phyloP scores from a whole-genome alignment of 1,284 basidiomycete genomes.

The Ustilago sp. region DNA sequence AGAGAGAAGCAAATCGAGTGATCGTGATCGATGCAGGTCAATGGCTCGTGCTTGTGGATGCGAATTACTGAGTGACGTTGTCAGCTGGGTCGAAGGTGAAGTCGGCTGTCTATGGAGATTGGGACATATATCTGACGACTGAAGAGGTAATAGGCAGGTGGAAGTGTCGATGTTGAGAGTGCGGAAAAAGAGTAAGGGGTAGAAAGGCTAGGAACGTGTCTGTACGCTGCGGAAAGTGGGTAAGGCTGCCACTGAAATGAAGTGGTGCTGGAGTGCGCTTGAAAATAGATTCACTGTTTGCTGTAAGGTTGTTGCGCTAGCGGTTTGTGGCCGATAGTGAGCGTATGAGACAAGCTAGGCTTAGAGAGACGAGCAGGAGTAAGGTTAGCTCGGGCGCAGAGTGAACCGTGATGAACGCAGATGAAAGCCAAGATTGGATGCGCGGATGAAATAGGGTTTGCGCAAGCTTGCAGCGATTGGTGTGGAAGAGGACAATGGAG shows the following conservation, averaged over 20 bases:
- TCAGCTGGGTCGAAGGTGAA: not conserved
- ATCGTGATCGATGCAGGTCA: not conserved
- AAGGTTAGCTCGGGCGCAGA: conserved; percentile 8
- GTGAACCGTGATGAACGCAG: not conserved
- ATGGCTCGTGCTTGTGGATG: not conserved
- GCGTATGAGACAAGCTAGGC: not conserved
- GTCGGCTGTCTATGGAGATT: conserved; percentile 1
- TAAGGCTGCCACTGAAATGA: conserved; percentile 19
- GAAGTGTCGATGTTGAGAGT: not conserved
- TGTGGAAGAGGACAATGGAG: not conserved
- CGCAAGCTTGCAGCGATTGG: conserved; percentile 5
- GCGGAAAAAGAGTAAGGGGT: not conserved
- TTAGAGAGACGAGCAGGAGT: not conserved
- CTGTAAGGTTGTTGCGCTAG: conserved; percentile 11
- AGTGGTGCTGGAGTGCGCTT: conserved; percentile 25
- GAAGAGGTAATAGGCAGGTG: not conserved
- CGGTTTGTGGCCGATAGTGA: not conserved
- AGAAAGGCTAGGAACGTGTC: not conserved
- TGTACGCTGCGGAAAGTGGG: conserved; percentile 7
- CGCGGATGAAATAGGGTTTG: conserved; percentile 4
- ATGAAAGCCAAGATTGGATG: conserved; percentile 12
- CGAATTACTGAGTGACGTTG: not conserved
- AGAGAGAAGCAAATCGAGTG: not conserved
- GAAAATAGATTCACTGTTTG: not conserved
- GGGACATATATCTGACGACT: conserved; percentile 3